Conservation (phyloP, 176 grass and related monocot species). For the Echinochloa phyllopogon region DNA sequence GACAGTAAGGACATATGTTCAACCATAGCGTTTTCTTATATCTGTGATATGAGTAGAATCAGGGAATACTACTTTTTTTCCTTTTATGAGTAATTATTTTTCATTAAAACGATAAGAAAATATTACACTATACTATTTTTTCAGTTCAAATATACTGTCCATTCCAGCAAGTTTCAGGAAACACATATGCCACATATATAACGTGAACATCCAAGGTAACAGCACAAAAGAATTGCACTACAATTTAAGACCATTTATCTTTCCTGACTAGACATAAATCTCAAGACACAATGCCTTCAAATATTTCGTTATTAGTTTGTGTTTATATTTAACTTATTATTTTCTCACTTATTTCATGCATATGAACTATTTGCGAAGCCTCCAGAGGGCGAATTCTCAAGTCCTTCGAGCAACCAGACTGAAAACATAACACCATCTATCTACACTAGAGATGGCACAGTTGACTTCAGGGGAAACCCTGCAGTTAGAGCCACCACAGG, state of each 20-base stretch:
- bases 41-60: neutral
- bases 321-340: neutral
- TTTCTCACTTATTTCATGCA: neutral
- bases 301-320: neutral
- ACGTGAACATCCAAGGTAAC: too few relatives aligned
- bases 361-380: neutral
- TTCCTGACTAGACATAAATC: neutral
- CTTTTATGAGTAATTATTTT: neutral
- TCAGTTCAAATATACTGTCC: too few relatives aligned
- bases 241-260: neutral
- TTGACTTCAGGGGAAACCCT: slow-evolving; percentile 46
- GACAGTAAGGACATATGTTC: neutral
- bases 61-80: neutral
- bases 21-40: neutral
- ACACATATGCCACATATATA: too few relatives aligned
- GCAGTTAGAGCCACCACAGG: slow-evolving; percentile 48
- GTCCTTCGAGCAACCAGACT: neutral
- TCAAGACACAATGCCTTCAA: neutral
- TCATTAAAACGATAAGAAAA: neutral
- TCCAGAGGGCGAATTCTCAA: neutral
- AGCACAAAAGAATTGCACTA: neutral
- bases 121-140: too few relatives aligned
- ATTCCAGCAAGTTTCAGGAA: too few relatives aligned
- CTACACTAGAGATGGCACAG: slow-evolving; percentile 44
- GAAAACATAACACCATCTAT: neutral